A percentile compares a stretch with the other conserved stretches of the same genome.
Conservation (phyloP, 345 rosid genomes). For the Erucastrum elatum region DNA sequence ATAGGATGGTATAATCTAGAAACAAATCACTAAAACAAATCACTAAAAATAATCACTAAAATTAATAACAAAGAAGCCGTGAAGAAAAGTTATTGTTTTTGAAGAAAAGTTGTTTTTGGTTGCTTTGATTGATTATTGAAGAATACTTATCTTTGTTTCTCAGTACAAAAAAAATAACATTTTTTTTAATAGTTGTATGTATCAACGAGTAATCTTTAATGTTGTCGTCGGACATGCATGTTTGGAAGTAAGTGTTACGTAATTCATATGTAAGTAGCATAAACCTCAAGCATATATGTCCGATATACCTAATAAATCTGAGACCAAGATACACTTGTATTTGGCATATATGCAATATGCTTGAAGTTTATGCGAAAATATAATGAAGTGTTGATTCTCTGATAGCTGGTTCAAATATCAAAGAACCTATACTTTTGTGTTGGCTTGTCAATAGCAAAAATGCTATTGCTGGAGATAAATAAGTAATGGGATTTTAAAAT, state of each 20-base stretch:
- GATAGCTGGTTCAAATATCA: slow-evolving; percentile 9
- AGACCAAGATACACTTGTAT: neutral
- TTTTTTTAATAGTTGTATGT: neutral
- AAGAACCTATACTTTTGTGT: slow-evolving; percentile 23
- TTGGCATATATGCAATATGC: neutral
- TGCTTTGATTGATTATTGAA: too few species aligned
- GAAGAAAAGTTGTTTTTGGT: too few species aligned
- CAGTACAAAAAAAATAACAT: neutral
- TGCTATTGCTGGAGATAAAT: neutral
- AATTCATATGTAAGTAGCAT: neutral
- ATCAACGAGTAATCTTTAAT: neutral
- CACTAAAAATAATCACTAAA: neutral
- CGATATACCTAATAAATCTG: neutral
- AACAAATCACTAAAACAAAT: neutral
- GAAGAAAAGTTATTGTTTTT: neutral
- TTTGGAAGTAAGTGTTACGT: slow-evolving; percentile 2
- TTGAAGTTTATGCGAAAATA: neutral
- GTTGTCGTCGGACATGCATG: neutral
- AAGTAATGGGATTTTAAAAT: neutral
- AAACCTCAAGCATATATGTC: neutral
- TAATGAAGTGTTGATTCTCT: neutral
- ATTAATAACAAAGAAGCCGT: neutral
- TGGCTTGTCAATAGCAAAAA: slow-evolving; percentile 15
- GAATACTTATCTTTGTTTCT: neutral
- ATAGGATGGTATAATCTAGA: neutral